Conservation (phyloP, 495 filamentous ascomycete species). For the Pyrenopolyporus hunteri region DNA sequence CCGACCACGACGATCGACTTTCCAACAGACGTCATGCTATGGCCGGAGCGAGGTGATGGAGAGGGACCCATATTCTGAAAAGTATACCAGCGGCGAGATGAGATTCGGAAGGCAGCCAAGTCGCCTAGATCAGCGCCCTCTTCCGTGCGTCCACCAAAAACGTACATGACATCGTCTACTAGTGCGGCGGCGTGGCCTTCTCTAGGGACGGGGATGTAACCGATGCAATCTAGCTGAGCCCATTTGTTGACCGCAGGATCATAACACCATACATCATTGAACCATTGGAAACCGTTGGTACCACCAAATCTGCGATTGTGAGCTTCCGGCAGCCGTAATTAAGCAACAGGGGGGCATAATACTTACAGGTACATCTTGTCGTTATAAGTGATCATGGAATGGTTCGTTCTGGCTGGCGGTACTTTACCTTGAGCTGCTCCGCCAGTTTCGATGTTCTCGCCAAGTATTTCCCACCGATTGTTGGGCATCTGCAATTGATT, state of each 20-base stretch:
- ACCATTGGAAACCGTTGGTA: constrained; percentile 93
- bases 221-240: constrained; percentile 91
- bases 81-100: constrained; percentile 92
- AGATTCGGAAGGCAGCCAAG: constrained; percentile 92
- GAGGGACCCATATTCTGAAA: constrained; percentile 99
- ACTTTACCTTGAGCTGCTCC: constrained; percentile 68
- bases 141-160: constrained; percentile 96
- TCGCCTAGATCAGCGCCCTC: constrained; percentile 92
- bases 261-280: constrained; percentile 98
- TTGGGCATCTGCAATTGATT: constrained; percentile 87
- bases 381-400: constrained; percentile 87
- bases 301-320: constrained; percentile 78
- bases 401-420: constrained; percentile 94
- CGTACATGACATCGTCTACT: constrained; percentile 98
- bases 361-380: constrained; percentile 93
- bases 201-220: constrained; percentile 89
- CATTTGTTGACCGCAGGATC: constrained; percentile 83
- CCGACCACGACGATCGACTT: constrained; percentile 92
- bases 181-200: constrained; percentile 95
- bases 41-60: constrained; percentile 89
- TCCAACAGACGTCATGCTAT: constrained; percentile 94
- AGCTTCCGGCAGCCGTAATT: constrained; percentile 27
- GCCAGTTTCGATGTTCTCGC: constrained; percentile 74
- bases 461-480: constrained; percentile 92
- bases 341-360: neutral